Base-by-base conservation (phyloP, 2,329 filamentous ascomycete species). In the Stylonectria norvegica region DNA sequence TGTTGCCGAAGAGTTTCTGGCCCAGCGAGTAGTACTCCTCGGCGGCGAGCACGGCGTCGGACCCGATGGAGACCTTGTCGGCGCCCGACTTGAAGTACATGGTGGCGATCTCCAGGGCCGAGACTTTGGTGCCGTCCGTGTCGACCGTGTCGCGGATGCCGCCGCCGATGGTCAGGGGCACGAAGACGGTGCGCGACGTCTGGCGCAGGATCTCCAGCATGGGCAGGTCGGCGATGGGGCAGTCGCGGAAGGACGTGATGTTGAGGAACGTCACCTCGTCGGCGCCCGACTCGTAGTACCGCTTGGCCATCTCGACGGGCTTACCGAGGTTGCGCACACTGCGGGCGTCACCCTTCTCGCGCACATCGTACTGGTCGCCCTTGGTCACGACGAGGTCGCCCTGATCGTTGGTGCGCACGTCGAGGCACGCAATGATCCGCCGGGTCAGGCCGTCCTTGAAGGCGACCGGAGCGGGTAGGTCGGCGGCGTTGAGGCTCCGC, bases 211-310 rank as follows among this genome's bases (percentile, higher is more conserved):
- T 83, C 68, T 98, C 91, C 36, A 98, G 81, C 93, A 98, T 98
- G 6, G 93, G 93, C 4, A 90, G 72, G 68, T 98, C 93, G 50
- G 84, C 87, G 10, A 97, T 68, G 6, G 93, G 93, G 51, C 89
- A 95, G 70, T 97, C 93, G 47, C 93, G 84, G 78, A 98, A 98
- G 15, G 86, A 93, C 2, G 91, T 98, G 61, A 98, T 98, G 75
- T 98, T 98, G 53, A 98, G 76, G 66, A 98, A 98, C 1, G 91
- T 95, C 40, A 98, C 79, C 68, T 98, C 93, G 66, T 98, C 93
- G 10, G 93, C 90, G 44, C 93, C 93, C 68, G 95, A 89, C 59
- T 94, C 85, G 72, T 97, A 98, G 73, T 98, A 98, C 58, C 80
- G 82, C 66, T 81, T 81, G 7, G 93, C 93, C 79, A 98, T 86